Base-by-base conservation (phyloP, 768 basidiomycete species). In the Amanita polypyramis region DNA sequence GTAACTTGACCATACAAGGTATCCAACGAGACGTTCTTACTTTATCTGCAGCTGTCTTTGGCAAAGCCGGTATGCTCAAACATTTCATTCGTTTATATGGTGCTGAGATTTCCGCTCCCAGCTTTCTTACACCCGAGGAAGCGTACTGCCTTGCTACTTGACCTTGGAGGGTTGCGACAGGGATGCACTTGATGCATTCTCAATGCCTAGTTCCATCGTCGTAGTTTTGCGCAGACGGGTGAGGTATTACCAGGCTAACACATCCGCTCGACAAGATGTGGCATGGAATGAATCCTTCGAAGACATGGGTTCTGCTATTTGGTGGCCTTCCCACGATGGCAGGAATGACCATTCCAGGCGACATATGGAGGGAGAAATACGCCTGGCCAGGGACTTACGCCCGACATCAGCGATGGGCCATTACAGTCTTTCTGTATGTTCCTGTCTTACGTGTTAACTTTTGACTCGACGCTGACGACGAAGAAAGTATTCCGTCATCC, bases 351-450 rank as follows among this genome's bases (percentile, higher is more conserved):
- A 64, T 3, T 59, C 61, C 27, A 60, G 59, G 20, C 71, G 75
- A 15, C 62, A 68, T 48, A 61, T 77, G 21, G 73, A 76, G 53
- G 76, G 76, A 5, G 76, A 78, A 57, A 74, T 78, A 36, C 65
- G 63, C 29, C 62, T 78, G 2, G 58, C 70, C 11, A 77, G 77
- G 58, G 73, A 76, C 49, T 61, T 78, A 23, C 57, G 72, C 42
- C 75, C 76, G 15, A 66, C 74, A 14, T 71, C 72, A 35, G 64
- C 69, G 43, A 68, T 77, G 55, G 72, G 69, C 15, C 70, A 71
- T 53, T 77, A 76, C 61, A 71, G 69, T 53, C 68, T 78, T 49
- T 70, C 69, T 47, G 74, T 76, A 51, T 60, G 72, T 59, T 27
- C n/a, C n/a, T 20, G 23, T 38, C 29, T 15, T 29, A 43, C 27